Evolutionary conservation across 2,329 filamentous ascomycete species (phyloP).

Genomic region (Pyrenophora seminiperda): DNA sequence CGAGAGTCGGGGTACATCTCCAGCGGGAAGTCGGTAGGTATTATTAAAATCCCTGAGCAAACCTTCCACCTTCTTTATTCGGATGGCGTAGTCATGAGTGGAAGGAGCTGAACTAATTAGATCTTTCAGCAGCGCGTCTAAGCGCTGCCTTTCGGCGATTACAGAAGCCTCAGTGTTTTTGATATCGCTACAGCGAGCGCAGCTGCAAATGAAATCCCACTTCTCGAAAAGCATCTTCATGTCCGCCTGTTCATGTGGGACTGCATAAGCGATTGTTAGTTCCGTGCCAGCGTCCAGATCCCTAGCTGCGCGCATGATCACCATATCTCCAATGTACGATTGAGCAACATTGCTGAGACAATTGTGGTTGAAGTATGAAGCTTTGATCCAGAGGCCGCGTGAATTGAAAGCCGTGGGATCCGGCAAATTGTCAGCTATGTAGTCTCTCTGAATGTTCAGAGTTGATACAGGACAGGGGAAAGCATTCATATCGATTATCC

Average conservation of each 20-base stretch:
- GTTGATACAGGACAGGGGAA: conserved; percentile 48
- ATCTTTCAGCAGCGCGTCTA: not conserved
- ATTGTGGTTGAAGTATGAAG: conserved; percentile 53
- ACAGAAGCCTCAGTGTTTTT: conserved; percentile 10
- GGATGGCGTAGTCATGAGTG: not conserved
- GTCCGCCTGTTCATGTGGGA: not conserved
- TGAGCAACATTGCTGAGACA: conserved; percentile 48
- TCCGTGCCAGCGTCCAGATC: conserved; percentile 29
- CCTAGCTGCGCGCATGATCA: conserved; percentile 49
- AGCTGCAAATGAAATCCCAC: conserved; percentile 28
- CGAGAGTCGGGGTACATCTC: not conserved
- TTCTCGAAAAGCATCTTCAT: conserved; percentile 10
- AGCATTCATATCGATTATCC: conserved; percentile 52
- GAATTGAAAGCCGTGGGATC: conserved; percentile 4
- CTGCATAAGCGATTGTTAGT: conserved; percentile 23
- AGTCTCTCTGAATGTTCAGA: conserved; percentile 15
- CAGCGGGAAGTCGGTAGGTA: conserved; percentile 18
- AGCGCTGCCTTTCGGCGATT: conserved; percentile 6
- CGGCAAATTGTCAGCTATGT: conserved; percentile 5
- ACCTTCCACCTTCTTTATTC: conserved; percentile 10
- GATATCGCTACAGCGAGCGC: conserved; percentile 21
- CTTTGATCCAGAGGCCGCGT: conserved; percentile 49
- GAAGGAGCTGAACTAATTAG: not conserved
- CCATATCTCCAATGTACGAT: conserved; percentile 48
- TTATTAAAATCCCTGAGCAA: conserved; percentile 20